Conservation (phyloP, 2,329 filamentous ascomycete species). For the Reticulascus tulasneorum region DNA sequence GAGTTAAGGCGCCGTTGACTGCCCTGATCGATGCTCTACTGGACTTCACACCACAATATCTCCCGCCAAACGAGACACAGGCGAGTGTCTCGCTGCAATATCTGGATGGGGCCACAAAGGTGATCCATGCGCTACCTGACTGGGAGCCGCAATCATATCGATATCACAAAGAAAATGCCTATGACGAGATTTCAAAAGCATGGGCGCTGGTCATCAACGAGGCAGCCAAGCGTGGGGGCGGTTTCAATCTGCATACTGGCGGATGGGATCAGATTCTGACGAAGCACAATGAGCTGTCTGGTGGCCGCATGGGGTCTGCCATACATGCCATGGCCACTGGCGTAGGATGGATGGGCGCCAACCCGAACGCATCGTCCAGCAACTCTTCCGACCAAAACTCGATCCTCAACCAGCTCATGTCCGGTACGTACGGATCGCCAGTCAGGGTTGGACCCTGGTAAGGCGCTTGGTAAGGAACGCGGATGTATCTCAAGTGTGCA, state of each 20-base stretch:
- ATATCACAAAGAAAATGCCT: conserved; percentile 89
- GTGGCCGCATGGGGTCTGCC: conserved; percentile 75
- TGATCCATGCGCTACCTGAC: conserved; percentile 84
- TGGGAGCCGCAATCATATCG: conserved; percentile 89
- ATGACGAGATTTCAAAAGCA: conserved; percentile 91
- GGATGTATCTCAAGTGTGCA: not conserved
- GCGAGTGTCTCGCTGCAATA: conserved; percentile 80
- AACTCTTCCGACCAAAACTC: conserved; percentile 45
- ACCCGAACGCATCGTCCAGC: conserved; percentile 23
- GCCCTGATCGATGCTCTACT: conserved; percentile 83
- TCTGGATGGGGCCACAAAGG: conserved; percentile 82
- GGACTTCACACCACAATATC: conserved; percentile 93
- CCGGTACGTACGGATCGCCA: conserved; percentile 55
- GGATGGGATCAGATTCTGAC: conserved; percentile 87
- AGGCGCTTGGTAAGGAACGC: conserved; percentile 7
- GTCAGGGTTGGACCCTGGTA: conserved; percentile 63
- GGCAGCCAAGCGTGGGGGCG: conserved; percentile 83
- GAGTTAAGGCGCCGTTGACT: conserved; percentile 75
- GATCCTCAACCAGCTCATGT: conserved; percentile 59
- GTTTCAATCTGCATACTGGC: conserved; percentile 82
- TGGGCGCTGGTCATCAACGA: conserved; percentile 92
- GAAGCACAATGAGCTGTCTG: conserved; percentile 84
- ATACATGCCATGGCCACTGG: conserved; percentile 71
- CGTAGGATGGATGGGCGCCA: conserved; percentile 70
- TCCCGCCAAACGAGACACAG: conserved; percentile 86